Evolutionary conservation across 352 stramenopile species (phyloP).

Genomic region (Phytophthora boehmeriae): DNA sequence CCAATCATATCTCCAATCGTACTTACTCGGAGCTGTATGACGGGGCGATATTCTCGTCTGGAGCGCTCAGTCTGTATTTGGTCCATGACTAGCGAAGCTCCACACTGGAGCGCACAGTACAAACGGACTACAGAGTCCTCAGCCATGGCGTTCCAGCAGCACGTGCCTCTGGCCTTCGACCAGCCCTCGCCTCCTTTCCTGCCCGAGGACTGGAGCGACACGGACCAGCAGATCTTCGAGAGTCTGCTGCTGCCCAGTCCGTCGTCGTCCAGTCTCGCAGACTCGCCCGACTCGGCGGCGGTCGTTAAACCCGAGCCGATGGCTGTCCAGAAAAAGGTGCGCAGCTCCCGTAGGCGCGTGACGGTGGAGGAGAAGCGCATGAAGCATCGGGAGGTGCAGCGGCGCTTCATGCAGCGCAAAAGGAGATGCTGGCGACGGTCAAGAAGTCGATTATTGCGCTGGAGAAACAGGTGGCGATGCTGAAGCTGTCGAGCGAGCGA

Average conservation of each 20-base stretch:
- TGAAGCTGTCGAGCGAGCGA: conserved; percentile 42
- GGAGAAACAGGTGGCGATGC: conserved; percentile 43
- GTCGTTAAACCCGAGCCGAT: conserved; percentile 8
- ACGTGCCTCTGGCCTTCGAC: conserved; percentile 21
- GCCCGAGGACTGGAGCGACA: conserved; percentile 46
- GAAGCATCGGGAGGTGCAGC: conserved; percentile 59
- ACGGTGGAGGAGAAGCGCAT: conserved; percentile 47
- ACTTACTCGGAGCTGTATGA: too few relatives aligned
- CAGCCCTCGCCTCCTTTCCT: conserved; percentile 23
- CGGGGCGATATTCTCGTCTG: too few relatives aligned
- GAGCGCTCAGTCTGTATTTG: too few relatives aligned
- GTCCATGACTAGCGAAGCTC: too few relatives aligned
- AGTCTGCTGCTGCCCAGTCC: conserved; percentile 38
- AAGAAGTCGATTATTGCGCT: conserved; percentile 40
- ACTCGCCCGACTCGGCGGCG: conserved; percentile 20
- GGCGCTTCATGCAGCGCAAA: conserved; percentile 63
- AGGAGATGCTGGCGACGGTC: conserved; percentile 39
- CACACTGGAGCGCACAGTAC: too few relatives aligned
- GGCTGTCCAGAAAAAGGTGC: conserved; percentile 25
- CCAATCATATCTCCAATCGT: too few relatives aligned
- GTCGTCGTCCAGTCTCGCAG: conserved; percentile 23
- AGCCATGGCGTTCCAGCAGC: conserved; percentile 28
- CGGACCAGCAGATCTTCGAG: conserved; percentile 56
- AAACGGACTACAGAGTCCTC: background rate
- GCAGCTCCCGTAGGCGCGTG: conserved; percentile 28